A percentile compares a stretch with the other conserved stretches of the same genome.
Conservation (phyloP, 176 grass and related monocot species). For the Leersia perrieri region DNA sequence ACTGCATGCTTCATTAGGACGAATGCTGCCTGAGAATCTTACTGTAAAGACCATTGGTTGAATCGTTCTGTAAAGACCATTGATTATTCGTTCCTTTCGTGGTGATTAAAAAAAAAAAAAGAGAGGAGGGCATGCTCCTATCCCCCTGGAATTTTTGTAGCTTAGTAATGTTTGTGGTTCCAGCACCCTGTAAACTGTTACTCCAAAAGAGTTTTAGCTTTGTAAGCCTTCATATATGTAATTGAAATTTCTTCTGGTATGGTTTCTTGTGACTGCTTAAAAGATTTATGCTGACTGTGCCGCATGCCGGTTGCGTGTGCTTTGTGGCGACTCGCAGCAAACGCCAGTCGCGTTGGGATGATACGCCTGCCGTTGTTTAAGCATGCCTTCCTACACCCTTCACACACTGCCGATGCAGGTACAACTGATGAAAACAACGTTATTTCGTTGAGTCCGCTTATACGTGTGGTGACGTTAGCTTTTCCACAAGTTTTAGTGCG, state of each 20-base stretch:
- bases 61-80: neutral
- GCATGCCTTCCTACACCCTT: neutral
- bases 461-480: neutral
- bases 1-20: neutral
- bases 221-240: neutral
- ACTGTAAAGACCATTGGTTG: neutral
- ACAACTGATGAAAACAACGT: neutral
- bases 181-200: conserved; percentile 11
- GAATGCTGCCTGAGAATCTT: neutral
- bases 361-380: neutral
- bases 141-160: conserved; percentile 33
- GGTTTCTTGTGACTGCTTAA: neutral
- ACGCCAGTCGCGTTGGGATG: conserved; percentile 21
- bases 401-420: neutral
- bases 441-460: neutral
- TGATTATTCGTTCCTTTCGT: neutral
- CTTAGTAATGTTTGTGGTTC: conserved; percentile 12
- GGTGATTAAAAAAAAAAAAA: neutral
- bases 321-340: neutral
- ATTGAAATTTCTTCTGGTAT: neutral
- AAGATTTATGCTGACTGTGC: neutral
- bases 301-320: conserved; percentile 8
- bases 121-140: neutral
- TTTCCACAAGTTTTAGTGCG: neutral
- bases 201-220: neutral